Conservation (phyloP, 352 stramenopile species). For the Pythium aphanidermatum region DNA sequence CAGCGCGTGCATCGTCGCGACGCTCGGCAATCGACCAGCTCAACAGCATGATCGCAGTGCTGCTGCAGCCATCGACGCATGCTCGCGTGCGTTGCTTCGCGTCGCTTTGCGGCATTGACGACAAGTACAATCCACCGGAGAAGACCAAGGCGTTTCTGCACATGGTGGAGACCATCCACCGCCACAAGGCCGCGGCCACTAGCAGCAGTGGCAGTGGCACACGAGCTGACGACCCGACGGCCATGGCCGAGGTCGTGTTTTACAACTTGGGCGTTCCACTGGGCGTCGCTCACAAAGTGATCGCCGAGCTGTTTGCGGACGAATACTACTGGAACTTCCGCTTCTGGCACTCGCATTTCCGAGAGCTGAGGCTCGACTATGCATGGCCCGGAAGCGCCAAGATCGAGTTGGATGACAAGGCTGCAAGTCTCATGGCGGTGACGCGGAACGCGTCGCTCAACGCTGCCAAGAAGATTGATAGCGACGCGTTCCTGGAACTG, state of each 20-base stretch:
- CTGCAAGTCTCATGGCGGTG: constrained; percentile 8
- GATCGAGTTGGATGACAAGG: constrained; percentile 59
- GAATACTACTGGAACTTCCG: constrained; percentile 79
- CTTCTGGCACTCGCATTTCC: constrained; percentile 59
- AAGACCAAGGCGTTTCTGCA: constrained; percentile 64
- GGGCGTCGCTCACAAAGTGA: constrained; percentile 43
- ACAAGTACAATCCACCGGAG: constrained; percentile 62
- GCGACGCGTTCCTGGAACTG: constrained; percentile 63
- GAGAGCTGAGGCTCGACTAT: constrained; percentile 46
- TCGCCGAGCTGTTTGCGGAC: constrained; percentile 61
- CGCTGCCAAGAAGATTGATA: constrained; percentile 64
- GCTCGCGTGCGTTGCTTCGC: constrained; percentile 50
- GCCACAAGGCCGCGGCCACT: constrained; percentile 36
- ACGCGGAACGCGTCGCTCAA: constrained; percentile 50
- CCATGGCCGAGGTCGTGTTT: constrained; percentile 49
- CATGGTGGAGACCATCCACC: constrained; percentile 52
- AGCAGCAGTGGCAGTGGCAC: neutral
- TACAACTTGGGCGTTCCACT: constrained; percentile 61
- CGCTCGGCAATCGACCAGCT: constrained; percentile 54
- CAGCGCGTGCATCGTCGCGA: constrained; percentile 37
- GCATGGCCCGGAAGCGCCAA: constrained; percentile 42
- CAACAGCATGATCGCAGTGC: constrained; percentile 38
- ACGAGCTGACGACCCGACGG: constrained; percentile 10
- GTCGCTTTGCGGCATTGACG: constrained; percentile 48
- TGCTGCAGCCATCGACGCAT: constrained; percentile 47